Conservation (phyloP, 106 monocot genomes). For the Dendrobium nobile region DNA sequence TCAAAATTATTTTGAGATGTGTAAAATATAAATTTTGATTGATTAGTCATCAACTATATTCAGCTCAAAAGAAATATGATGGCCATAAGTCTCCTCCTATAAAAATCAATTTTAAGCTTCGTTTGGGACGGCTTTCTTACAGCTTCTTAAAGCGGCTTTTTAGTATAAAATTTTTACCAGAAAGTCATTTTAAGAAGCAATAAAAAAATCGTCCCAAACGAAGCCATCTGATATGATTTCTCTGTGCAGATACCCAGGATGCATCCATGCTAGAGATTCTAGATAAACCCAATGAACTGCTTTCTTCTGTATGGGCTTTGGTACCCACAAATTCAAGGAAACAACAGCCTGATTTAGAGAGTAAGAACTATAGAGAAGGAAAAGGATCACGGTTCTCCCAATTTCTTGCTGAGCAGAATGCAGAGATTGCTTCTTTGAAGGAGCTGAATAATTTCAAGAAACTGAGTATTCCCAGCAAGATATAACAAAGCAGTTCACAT, state of each 20-base stretch:
- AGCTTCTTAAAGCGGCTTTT: too few species aligned
- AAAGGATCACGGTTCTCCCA: slow-evolving; percentile 65
- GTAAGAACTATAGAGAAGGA: slow-evolving; percentile 25
- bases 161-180: too few species aligned
- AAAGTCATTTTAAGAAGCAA: too few species aligned
- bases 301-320: slow-evolving; percentile 82
- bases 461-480: slow-evolving; percentile 32
- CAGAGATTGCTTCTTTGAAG: slow-evolving; percentile 7
- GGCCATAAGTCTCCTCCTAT: too few species aligned
- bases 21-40: too few species aligned
- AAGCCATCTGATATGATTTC: neutral
- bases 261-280: slow-evolving; percentile 29
- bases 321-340: slow-evolving; percentile 29
- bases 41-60: too few species aligned
- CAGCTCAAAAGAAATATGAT: too few species aligned
- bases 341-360: slow-evolving; percentile 13
- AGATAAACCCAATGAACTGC: slow-evolving; percentile 52
- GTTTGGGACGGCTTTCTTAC: too few species aligned
- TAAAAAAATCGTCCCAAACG: too few species aligned
- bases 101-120: too few species aligned
- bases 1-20: too few species aligned
- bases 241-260: slow-evolving; percentile 39
- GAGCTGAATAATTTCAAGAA: slow-evolving; percentile 15
- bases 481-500: slow-evolving; percentile 14
- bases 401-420: slow-evolving; percentile 55